These are phyloP conservation scores for Fibroporia radiculosa DNA, from an alignment of 768 basidiomycete genomes.

Conservation along the genomic window DNA sequence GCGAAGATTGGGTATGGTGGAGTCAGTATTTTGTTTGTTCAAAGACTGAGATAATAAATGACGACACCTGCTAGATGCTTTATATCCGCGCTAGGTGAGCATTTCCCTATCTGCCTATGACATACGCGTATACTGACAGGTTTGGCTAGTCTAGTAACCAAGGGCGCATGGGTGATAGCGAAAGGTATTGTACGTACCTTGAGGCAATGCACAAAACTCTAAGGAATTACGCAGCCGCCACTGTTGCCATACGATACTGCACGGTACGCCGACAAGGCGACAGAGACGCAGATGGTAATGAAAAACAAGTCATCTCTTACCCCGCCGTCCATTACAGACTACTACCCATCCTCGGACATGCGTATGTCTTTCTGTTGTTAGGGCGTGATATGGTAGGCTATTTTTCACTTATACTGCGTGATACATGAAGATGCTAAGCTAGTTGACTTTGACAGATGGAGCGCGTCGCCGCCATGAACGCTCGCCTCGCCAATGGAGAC, in stretches of 20 bases:
- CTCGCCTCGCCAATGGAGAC: slow-evolving; percentile 46
- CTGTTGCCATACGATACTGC: slow-evolving; percentile 62
- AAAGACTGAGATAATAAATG: too few species aligned
- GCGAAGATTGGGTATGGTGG: slow-evolving; percentile 72
- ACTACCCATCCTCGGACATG: slow-evolving; percentile 58
- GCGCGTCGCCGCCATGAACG: slow-evolving; percentile 41
- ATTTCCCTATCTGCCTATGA: neutral
- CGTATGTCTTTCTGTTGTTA: slow-evolving; percentile 61
- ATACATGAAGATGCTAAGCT: too few species aligned
- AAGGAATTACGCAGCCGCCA: slow-evolving; percentile 33
- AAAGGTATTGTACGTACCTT: slow-evolving; percentile 38
- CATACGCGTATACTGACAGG: neutral
- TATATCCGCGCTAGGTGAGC: slow-evolving; percentile 61
- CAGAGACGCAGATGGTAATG: slow-evolving; percentile 41
- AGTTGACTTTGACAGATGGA: slow-evolving; percentile 28
- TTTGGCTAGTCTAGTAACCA: slow-evolving; percentile 50
- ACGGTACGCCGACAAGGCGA: slow-evolving; percentile 67
- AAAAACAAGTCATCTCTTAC: slow-evolving; percentile 61
- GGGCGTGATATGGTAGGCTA: slow-evolving; percentile 49
- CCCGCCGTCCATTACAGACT: slow-evolving; percentile 71
- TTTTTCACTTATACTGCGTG: neutral
- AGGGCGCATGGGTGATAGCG: slow-evolving; percentile 55
- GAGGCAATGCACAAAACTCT: neutral
- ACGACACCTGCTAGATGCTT: slow-evolving; percentile 44
- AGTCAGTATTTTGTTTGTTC: slow-evolving; percentile 30